These are phyloP conservation scores for Dactylorhiza incarnata DNA, from an alignment of 106 monocot species.

Conservation along the genomic window DNA sequence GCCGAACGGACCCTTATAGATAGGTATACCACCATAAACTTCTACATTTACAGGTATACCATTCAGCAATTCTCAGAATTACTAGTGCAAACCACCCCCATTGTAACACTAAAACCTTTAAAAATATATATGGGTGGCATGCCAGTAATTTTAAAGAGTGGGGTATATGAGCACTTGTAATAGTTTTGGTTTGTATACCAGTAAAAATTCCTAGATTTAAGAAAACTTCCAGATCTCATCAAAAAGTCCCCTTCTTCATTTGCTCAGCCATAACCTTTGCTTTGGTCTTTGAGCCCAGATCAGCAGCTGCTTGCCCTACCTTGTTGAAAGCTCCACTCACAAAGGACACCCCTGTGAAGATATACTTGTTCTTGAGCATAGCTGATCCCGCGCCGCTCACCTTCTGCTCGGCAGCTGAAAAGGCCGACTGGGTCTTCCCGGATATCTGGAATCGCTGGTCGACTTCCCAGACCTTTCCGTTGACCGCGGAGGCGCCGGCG, in stretches of 20 bases:
- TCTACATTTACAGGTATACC: no score
- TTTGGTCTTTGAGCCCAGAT: conserved; percentile 45
- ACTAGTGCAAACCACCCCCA: no score
- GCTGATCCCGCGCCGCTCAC: conserved; percentile 54
- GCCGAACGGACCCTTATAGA: no score
- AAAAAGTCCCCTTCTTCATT: not conserved
- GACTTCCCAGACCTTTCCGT: conserved; percentile 46
- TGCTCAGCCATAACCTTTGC: conserved; percentile 39
- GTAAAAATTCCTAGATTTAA: no score
- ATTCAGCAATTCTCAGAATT: no score
- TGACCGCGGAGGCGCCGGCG: conserved; percentile 46
- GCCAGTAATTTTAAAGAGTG: no score
- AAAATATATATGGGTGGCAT: no score
- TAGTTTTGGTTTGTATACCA: no score
- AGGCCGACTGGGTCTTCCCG: conserved; percentile 47
- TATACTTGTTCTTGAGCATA: conserved; percentile 44
- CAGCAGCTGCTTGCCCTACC: conserved; percentile 42
- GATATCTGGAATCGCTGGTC: conserved; percentile 61
- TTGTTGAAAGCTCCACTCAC: conserved; percentile 49
- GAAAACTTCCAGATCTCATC: not conserved
- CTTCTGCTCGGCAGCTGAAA: conserved; percentile 48
- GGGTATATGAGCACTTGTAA: no score
- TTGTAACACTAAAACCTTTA: no score
- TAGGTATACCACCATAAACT: no score
- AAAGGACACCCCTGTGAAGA: conserved; percentile 39